Base-by-base conservation (phyloP, 2,329 filamentous ascomycete genomes). In the Ciborinia camelliae region DNA sequence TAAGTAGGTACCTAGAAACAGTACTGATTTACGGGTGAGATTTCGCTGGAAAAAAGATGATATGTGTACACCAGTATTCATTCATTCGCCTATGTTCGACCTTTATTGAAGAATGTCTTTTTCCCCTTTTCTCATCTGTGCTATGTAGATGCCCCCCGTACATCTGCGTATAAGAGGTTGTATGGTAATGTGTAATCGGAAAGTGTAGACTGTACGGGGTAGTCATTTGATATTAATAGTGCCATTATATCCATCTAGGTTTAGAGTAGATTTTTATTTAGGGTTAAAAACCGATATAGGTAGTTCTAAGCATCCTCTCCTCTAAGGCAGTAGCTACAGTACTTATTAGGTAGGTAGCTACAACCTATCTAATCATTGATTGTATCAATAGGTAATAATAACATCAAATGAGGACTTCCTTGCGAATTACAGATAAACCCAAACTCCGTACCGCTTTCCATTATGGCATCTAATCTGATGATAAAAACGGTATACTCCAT, bases 91-190 rank as follows among this genome's bases (percentile, higher is more conserved):
- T n/a, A 26, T 7, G 39, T 20, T 45, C 18, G n/a, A 45, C n/a
- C n/a, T 45, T 45, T n/a, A n/a, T n/a, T 30, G 37, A 55, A 55
- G 53, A 43, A 43, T 41, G 10, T 62, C n/a, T n/a, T n/a, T n/a
- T 45, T 18, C 23, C 30, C 20, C 12, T 18, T 41, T 20, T n/a
- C n/a, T n/a, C n/a, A n/a, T n/a, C n/a, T n/a, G n/a, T n/a, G n/a
- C n/a, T n/a, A n/a, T n/a, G n/a, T n/a, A n/a, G n/a, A n/a, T n/a
- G n/a, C n/a, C n/a, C n/a, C n/a, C 28, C 30, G 23, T 43, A 23
- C 20, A 28, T 60, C 57, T 50, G 35, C 23, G 41, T 20, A 39
- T 20, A 8, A 54, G 32, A 28, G 52, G 28, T 26, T 41, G 52
- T 28, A 28, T 26, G 32, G 18, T 15, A 37, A 10, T 28, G 26